Base-by-base conservation (phyloP, 257 asterid species). In the Forsythia suspensa region DNA sequence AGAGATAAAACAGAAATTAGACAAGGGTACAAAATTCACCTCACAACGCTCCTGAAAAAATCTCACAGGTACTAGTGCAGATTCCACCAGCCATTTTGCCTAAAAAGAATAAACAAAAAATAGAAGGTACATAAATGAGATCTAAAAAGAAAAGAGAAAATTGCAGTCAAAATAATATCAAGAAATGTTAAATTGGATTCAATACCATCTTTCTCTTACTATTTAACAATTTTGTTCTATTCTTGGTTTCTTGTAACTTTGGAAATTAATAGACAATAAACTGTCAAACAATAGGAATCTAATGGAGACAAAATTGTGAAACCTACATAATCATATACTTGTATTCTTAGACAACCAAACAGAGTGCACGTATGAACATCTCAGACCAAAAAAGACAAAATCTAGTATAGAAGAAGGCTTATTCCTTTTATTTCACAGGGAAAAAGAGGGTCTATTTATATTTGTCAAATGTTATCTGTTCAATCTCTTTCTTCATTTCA, bases 51-150 rank as follows among this genome's bases (percentile, higher is more conserved):
- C 99, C 87, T 92, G 99, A 78, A 96, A 94, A 84, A 82, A 91
- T 80, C 99, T 91, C 80, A 94, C 84, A 20, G 99, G 99, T 76
- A 94, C 98, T 81, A 96, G 72, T 12, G 98, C 88, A 79, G 98
- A 94, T 84, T 96, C 99, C 86, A 96, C 97, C 82, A 96, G 94
- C 98, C 98, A 96, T 70, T 96, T 94, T 66, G 97, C 98, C 99
- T 96, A 75, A 51, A 75, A 74, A 71, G 21, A 73, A 75, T 24
- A 41, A 72, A 78, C 57, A 81, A 75, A 40, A 74, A 63, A 20
- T 41, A 59, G 48, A 57, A 75, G 40, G 36, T 69, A 61, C 73
- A 72, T 10, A 5, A 55, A 79, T 44, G n/a, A 40, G 42, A 76
- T 43, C 41, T 37, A 42, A 43, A 70, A 39, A 81, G 57, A 36